Percentiles rank a stretch among this genome's conserved stretches.
These are phyloP conservation scores for Leccinum longicurvipes DNA, from an alignment of 768 basidiomycete genomes.

Conservation along the genomic window DNA sequence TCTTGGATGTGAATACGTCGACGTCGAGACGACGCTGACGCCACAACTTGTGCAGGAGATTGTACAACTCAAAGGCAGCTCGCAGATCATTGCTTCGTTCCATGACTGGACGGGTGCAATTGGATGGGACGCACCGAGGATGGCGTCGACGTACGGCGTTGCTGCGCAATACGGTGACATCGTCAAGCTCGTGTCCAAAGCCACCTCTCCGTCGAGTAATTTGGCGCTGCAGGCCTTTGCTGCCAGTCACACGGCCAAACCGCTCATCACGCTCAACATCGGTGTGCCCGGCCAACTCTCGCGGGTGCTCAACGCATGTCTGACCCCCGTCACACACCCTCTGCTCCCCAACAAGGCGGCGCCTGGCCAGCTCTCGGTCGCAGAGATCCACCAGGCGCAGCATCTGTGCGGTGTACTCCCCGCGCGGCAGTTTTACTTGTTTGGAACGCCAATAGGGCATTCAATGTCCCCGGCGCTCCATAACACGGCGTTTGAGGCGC, in stretches of 20 bases:
- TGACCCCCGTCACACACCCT: constrained; percentile 91
- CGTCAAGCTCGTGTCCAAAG: constrained; percentile 89
- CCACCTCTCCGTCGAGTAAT: constrained; percentile 72
- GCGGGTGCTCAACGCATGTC: constrained; percentile 76
- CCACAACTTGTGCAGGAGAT: constrained; percentile 59
- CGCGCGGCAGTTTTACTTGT: constrained; percentile 72
- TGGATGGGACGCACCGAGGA: constrained; percentile 69
- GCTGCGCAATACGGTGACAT: constrained; percentile 78
- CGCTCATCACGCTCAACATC: constrained; percentile 95
- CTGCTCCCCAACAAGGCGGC: constrained; percentile 83
- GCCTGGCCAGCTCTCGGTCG: constrained; percentile 89
- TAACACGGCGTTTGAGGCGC: constrained; percentile 76
- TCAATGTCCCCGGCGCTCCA: constrained; percentile 94
- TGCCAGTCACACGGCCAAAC: constrained; percentile 56
- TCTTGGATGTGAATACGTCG: constrained; percentile 88
- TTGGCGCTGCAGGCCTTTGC: constrained; percentile 74
- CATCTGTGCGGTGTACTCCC: constrained; percentile 80
- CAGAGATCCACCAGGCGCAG: constrained; percentile 79
- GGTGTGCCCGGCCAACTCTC: constrained; percentile 86
- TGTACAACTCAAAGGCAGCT: constrained; percentile 57
- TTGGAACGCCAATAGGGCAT: constrained; percentile 83
- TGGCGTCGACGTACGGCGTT: constrained; percentile 65
- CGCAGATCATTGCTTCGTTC: constrained; percentile 88
- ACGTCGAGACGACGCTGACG: constrained; percentile 81
- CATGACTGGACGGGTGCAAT: constrained; percentile 90